Base-by-base conservation (phyloP, 129 eudicot genomes). In the Lactuca saligna region DNA sequence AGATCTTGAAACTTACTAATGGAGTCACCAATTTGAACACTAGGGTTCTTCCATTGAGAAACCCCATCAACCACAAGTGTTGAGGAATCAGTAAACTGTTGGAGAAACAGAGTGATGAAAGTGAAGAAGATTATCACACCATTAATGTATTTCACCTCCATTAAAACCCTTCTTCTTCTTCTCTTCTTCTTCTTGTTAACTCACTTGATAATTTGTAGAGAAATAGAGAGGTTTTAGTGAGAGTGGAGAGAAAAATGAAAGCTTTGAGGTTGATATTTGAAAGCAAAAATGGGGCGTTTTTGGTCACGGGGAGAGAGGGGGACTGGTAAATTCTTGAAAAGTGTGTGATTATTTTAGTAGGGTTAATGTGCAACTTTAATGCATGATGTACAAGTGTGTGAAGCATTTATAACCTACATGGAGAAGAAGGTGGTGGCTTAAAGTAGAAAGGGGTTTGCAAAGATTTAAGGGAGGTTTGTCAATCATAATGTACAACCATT, bases 11-110 rank as follows among this genome's bases (percentile, higher is more conserved):
- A 81, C 96, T 86, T 91, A 91, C 97, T 80, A 76, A 91, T 78
- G 67, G 96, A 77, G 77, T 91, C 97, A 57, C 96, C 96, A 65
- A 86, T 76, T 71, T 83, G 86, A 74, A 84, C 87, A 53, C 73
- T 79, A n/a, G 91, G 96, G 55, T 91, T 82, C 53, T 77, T 78
- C 97, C 94, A 88, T 39, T 83, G 57, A 66, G 96, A 83, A 79
- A 91, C 89, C 32, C 96, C 97, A 82, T 91, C 97, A 16, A 88
- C 89, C 35, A 91, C 88, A 42, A 88, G 76, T 6, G 96, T 84
- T 69, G 91, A 73, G 79, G 87, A 75, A 10, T 75, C 37, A 54
- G 81, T 72, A 50, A 68, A 69, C 17, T 76, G 63, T 46, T 74
- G 85, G 61, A 74, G 54, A 2, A 61, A 57, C 9, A 82, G 66